These are phyloP conservation scores for Entoloma clypeatum DNA, from an alignment of 1,284 basidiomycete species.

Conservation along the genomic window DNA sequence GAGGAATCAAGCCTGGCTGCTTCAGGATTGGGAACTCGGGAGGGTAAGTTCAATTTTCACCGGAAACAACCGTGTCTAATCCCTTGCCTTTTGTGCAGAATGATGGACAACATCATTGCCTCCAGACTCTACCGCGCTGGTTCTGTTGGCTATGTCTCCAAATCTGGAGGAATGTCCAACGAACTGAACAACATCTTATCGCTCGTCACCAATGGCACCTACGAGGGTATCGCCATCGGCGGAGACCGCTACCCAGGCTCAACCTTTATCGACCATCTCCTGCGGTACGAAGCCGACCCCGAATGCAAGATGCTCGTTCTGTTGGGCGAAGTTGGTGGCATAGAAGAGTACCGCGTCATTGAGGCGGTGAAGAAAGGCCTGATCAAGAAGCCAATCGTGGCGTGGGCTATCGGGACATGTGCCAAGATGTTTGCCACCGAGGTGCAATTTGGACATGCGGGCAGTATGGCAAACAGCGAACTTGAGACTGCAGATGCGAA, in stretches of 20 bases:
- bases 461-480: constrained; percentile 97
- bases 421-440: constrained; percentile 99
- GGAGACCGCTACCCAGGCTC: constrained; percentile 99
- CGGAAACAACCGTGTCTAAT: background rate
- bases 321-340: constrained; percentile 97
- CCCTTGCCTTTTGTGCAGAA: constrained; percentile 43
- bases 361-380: constrained; percentile 92
- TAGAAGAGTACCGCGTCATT: constrained; percentile 99
- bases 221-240: constrained; percentile 99
- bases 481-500: constrained; percentile 97
- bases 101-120: constrained; percentile 99
- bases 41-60: constrained; percentile 51
- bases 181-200: constrained; percentile 99
- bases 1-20: constrained; percentile 99
- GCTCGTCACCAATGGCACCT: constrained; percentile 96
- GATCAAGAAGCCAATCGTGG: constrained; percentile 98
- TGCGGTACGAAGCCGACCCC: constrained; percentile 96
- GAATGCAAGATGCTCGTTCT: constrained; percentile 99
- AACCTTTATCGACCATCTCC: constrained; percentile 98
- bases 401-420: constrained; percentile 99
- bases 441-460: constrained; percentile 99
- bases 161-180: constrained; percentile 99
- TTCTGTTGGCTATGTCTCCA: constrained; percentile 98
- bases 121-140: constrained; percentile 99
- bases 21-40: constrained; percentile 99